Conservation (phyloP, 2,329 filamentous ascomycete species). For the Pestalotiopsis sp. region DNA sequence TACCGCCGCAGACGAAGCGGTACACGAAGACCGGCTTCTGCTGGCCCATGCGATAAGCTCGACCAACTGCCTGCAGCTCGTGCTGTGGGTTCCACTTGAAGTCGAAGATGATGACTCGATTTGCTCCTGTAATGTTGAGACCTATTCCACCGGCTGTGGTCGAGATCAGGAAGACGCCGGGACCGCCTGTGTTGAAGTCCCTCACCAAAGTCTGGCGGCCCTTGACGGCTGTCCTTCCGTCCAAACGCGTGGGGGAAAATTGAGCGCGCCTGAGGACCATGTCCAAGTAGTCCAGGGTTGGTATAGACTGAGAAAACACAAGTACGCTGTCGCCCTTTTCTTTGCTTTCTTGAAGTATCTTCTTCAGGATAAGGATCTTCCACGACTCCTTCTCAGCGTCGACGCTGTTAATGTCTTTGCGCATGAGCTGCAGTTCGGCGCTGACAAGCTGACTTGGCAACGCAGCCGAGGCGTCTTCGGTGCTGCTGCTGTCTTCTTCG, state of each 20-base stretch:
- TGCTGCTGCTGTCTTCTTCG: constrained; percentile 10
- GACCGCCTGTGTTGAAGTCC: constrained; percentile 62
- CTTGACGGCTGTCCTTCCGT: constrained; percentile 61
- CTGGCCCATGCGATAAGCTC: constrained; percentile 85
- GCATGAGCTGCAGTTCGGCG: constrained; percentile 36
- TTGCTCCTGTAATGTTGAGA: constrained; percentile 81
- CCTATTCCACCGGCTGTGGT: constrained; percentile 82
- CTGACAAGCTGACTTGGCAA: constrained; percentile 32
- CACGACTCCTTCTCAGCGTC: constrained; percentile 59
- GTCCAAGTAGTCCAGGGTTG: constrained; percentile 70
- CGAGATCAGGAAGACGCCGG: constrained; percentile 76
- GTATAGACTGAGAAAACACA: constrained; percentile 75
- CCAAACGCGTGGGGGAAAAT: constrained; percentile 60
- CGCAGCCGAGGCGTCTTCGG: constrained; percentile 13
- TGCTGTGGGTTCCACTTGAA: constrained; percentile 77
- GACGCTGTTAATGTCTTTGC: constrained; percentile 28
- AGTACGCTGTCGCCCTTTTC: constrained; percentile 71
- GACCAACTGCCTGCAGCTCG: constrained; percentile 85
- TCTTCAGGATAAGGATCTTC: constrained; percentile 67
- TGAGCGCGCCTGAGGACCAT: constrained; percentile 51
- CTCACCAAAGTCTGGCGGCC: constrained; percentile 66
- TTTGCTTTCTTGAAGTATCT: constrained; percentile 69
- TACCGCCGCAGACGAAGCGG: constrained; percentile 75
- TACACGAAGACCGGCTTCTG: constrained; percentile 82
- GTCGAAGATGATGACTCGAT: constrained; percentile 85